Percentiles rank a stretch among this genome's conserved stretches.
phyloP scores from a whole-genome alignment of 441 rosid species.

The Omphalea diandra region DNA sequence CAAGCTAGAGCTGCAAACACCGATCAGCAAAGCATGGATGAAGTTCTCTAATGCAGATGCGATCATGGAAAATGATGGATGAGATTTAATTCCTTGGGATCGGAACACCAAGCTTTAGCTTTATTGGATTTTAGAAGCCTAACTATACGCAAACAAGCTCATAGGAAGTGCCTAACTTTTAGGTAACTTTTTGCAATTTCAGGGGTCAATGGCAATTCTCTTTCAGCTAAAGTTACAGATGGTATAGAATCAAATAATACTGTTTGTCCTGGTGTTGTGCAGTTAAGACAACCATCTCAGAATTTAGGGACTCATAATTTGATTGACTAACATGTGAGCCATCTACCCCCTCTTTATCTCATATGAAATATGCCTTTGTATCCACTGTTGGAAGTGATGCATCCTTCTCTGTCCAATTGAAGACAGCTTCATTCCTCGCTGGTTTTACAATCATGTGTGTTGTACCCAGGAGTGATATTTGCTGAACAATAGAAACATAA shows the following conservation, averaged over 20 bases:
- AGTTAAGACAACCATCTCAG: not conserved
- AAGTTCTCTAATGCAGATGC: not conserved
- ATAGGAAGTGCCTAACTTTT: not conserved
- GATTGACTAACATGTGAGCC: conserved; percentile 14
- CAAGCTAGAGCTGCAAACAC: not conserved
- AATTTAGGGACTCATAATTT: conserved; percentile 2
- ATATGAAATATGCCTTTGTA: not conserved
- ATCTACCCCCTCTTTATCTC: not conserved
- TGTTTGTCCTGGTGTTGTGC: not conserved
- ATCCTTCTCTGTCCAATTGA: not conserved
- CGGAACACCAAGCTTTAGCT: not conserved
- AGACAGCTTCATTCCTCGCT: not conserved
- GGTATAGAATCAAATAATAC: conserved; percentile 6
- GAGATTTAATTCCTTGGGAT: not conserved
- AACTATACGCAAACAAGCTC: not conserved
- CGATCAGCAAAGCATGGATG: not conserved
- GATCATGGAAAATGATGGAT: not conserved
- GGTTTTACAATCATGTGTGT: not conserved
- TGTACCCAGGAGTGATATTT: not conserved
- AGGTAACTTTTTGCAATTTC: not conserved
- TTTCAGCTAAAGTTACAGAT: conserved; percentile 11
- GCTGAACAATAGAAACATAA: not conserved
- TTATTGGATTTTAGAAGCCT: not conserved
- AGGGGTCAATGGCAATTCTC: conserved; percentile 14
- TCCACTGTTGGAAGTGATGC: not conserved